Evolutionary conservation across 139 green algal genomes (phyloP), one percentile per base, ranked within the genome.

Genomic region (Tetradesmus obliquus): DNA sequence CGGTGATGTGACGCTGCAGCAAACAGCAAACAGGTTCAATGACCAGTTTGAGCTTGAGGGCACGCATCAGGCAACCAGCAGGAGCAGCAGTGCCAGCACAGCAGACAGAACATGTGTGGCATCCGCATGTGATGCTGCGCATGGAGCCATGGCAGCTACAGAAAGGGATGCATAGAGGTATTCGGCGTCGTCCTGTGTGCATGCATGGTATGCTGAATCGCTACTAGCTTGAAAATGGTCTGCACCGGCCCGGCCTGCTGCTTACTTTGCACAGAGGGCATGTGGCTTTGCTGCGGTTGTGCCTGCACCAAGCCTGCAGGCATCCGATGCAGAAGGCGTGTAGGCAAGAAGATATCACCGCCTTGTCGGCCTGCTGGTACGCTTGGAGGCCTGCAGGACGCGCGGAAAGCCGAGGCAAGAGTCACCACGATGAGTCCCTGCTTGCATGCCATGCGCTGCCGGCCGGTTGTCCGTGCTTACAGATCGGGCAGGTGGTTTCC

Each of bases 201-300:
- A 24, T 6, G 5, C 17, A 76, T 5, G 15, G 66, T 19, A 6
- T 5, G 66, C 66, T 76, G 66, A 5, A 76, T 24, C 17, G 66
- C 66, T 76, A 19, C 66, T 76, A 24, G 66, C 66, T 19, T 24
- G 17, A 3, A 76, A 5, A 1, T 24, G 5, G n/a, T 19, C 17
- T 10, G 5, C 45, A 24, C 45, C 84, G 15, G 84, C 10, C 84
- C 84, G 54, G n/a, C 45, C 19, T 13, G 19, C 57, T 79, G 19
- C 57, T 79, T n/a, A 88, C 84, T 32, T 88, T 88, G 84, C 84
- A 88, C 7, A 88, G 66, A 24, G 66, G 66, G 66, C 84, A 88
- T 22, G 72, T 22, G 55, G 84, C 57, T 62, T 57, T 55, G 22
- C 72, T 45, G 20, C 84, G 57, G 22, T 88, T 55, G n/a, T 88